These are phyloP conservation scores for Lactarius pseudohatsudake DNA, from an alignment of 768 basidiomycete species.

Conservation along the genomic window DNA sequence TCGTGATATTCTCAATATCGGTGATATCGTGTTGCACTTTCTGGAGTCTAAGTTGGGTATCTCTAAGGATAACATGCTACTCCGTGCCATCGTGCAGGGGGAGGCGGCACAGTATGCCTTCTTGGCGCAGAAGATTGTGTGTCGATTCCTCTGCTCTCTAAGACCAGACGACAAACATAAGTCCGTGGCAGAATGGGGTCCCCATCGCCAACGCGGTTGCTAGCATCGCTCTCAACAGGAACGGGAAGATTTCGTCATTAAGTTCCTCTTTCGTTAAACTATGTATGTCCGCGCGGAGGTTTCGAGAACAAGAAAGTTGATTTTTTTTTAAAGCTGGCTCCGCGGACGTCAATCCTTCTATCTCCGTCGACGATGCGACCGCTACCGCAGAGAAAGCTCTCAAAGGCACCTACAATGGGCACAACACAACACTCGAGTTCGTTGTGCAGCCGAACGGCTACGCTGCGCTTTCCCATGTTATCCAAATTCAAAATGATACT, in stretches of 20 bases:
- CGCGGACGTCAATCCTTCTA: conserved; percentile 38
- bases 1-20: conserved; percentile 27
- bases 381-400: conserved; percentile 40
- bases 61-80: conserved; percentile 21
- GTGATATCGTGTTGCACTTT: conserved; percentile 31
- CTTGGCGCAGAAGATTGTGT: conserved; percentile 32
- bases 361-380: conserved; percentile 41
- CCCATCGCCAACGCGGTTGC: conserved; percentile 45
- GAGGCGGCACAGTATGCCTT: conserved; percentile 29
- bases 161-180: neutral
- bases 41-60: conserved; percentile 30
- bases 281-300: conserved; percentile 32
- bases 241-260: conserved; percentile 43
- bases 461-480: conserved; percentile 42
- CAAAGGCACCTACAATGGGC: conserved; percentile 43
- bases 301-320: neutral
- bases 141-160: neutral
- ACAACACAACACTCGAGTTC: conserved; percentile 43
- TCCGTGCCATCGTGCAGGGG: conserved; percentile 28
- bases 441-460: conserved; percentile 42
- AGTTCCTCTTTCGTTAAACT: conserved; percentile 49
- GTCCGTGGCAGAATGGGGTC: conserved; percentile 34
- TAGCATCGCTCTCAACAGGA: conserved; percentile 45
- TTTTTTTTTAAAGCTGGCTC: conserved; percentile 19
- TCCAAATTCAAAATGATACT: conserved; percentile 45